Evolutionary conservation across 2,329 filamentous ascomycete species (phyloP).

Genomic region (Botryotinia calthae): DNA sequence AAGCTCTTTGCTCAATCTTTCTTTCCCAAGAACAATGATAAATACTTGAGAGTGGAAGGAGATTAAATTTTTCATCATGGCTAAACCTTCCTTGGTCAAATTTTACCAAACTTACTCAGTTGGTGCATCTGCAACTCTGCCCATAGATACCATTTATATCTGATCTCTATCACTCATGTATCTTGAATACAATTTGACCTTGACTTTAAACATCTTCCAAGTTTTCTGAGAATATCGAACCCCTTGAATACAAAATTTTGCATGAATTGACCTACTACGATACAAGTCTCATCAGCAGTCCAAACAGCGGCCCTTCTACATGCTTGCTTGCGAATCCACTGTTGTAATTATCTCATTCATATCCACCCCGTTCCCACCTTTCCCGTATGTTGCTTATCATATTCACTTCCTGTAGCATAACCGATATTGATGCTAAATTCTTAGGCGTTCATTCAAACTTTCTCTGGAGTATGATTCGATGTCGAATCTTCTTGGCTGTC

Average conservation of each 20-base stretch:
- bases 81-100: not conserved
- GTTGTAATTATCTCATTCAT: no score
- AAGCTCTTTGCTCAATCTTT: not conserved
- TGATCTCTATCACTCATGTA: not conserved
- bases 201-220: not conserved
- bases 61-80: not conserved
- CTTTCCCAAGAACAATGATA: not conserved
- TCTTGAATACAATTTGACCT: not conserved
- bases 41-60: not conserved
- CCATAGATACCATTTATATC: no score
- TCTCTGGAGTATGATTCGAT: not conserved
- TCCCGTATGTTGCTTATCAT: not conserved
- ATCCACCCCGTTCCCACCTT: not conserved
- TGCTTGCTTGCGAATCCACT: no score
- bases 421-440: not conserved
- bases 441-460: not conserved
- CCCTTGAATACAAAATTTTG: not conserved
- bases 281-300: not conserved
- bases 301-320: no score
- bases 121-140: not conserved
- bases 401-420: not conserved
- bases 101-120: not conserved
- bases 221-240: not conserved
- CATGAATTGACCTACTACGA: not conserved
- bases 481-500: rapidly evolving